A percentile compares a stretch with the other conserved stretches of the same genome.
Conservation (phyloP, 2,329 filamentous ascomycete genomes). For the Plectosphaerella sp. region DNA sequence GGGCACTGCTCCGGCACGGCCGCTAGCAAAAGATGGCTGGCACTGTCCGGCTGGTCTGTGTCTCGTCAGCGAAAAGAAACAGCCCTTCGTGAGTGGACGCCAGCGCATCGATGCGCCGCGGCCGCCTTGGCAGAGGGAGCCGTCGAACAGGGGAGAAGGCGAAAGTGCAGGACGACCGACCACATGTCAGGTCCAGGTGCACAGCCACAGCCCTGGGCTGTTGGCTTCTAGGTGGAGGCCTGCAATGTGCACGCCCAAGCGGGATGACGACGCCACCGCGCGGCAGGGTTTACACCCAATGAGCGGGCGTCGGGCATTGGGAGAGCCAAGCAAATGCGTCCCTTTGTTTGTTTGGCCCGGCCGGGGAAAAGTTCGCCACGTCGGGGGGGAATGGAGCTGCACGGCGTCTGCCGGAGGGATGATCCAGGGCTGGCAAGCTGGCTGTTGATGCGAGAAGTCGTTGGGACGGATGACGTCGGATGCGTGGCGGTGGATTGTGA, state of each 20-base stretch:
- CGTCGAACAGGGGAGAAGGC: neutral
- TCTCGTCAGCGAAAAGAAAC: no score
- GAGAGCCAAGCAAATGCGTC: no score
- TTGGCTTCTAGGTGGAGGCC: neutral
- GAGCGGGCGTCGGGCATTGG: neutral
- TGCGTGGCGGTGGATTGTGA: neutral
- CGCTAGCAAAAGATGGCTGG: no score
- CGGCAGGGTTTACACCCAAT: neutral
- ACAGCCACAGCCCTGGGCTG: neutral
- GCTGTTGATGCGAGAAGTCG: neutral
- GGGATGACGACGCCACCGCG: neutral
- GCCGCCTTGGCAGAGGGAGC: neutral
- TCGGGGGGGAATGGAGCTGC: neutral
- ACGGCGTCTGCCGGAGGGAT: no score
- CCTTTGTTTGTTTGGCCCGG: no score
- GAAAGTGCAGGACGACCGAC: neutral
- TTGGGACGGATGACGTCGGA: constrained; percentile 12
- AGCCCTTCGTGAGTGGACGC: no score
- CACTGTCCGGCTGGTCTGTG: neutral
- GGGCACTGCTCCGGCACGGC: neutral
- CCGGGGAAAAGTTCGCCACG: neutral
- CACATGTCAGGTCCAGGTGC: neutral
- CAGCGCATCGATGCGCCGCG: neutral
- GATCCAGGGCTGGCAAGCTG: constrained; percentile 4
- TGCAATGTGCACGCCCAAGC: neutral